These are phyloP conservation scores for Botrytis pseudocinerea DNA, from an alignment of 2,329 filamentous ascomycete genomes.

Conservation along the genomic window DNA sequence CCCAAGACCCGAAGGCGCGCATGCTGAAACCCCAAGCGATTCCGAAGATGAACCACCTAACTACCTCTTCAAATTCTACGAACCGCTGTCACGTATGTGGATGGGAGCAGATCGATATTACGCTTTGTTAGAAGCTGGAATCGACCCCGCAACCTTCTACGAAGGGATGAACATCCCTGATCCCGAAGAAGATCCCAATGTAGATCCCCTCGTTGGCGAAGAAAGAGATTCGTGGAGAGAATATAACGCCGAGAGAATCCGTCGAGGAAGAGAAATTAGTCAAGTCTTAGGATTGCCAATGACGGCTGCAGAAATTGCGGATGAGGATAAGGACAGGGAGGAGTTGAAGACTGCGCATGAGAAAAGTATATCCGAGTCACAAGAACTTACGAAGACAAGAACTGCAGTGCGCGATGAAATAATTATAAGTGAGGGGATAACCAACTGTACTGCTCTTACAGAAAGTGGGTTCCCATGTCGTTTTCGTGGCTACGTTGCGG, in stretches of 20 bases:
- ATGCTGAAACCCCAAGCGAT: not conserved
- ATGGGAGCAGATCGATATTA: conserved; percentile 16
- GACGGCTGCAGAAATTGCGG: not conserved
- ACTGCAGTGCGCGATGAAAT: not conserved
- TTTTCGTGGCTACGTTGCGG: not conserved
- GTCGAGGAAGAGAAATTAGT: not conserved
- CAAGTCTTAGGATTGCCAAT: not conserved
- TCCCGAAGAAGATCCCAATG: conserved; percentile 10
- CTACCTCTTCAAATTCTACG: conserved; percentile 13
- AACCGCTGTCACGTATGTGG: conserved; percentile 14
- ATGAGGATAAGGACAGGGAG: not conserved
- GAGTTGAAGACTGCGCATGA: not conserved
- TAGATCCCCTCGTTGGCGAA: not conserved
- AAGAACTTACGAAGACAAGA: not conserved
- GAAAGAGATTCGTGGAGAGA: not conserved
- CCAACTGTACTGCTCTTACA: not conserved
- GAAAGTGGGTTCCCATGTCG: not conserved
- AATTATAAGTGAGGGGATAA: not conserved
- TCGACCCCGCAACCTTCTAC: conserved; percentile 7
- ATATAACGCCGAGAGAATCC: not conserved
- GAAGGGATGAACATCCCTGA: conserved; percentile 10
- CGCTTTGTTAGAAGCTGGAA: conserved; percentile 3
- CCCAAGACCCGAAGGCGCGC: not conserved
- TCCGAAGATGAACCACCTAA: not conserved
- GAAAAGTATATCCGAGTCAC: not conserved